These are phyloP conservation scores for Xylaria castorea DNA, from an alignment of 495 filamentous ascomycete genomes.

Conservation along the genomic window DNA sequence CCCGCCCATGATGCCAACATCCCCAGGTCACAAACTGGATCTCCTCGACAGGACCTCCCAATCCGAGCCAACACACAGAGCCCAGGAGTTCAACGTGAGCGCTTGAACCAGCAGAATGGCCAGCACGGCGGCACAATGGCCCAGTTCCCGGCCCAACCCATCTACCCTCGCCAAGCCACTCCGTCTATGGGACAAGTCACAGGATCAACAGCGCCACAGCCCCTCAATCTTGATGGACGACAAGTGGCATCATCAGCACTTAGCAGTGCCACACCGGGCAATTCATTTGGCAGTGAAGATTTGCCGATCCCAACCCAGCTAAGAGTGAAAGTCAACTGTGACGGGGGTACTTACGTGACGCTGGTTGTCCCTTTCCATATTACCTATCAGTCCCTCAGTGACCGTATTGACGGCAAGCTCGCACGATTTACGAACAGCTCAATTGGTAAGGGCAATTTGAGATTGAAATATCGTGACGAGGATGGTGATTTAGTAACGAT, in stretches of 20 bases:
- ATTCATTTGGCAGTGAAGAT: slow-evolving; percentile 54
- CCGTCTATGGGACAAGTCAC: slow-evolving; percentile 31
- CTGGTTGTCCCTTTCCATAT: slow-evolving; percentile 94
- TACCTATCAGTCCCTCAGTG: slow-evolving; percentile 86
- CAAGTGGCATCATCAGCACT: slow-evolving; percentile 43
- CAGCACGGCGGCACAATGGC: slow-evolving; percentile 50
- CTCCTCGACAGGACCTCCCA: slow-evolving; percentile 58
- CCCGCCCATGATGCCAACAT: slow-evolving; percentile 61
- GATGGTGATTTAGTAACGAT: slow-evolving; percentile 93
- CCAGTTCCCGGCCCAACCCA: slow-evolving; percentile 56
- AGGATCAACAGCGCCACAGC: slow-evolving; percentile 35
- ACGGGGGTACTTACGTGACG: slow-evolving; percentile 80
- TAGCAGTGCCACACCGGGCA: slow-evolving; percentile 45
- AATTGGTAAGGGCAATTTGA: slow-evolving; percentile 77
- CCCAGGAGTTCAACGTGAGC: slow-evolving; percentile 55
- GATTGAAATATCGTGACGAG: slow-evolving; percentile 89
- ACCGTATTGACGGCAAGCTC: slow-evolving; percentile 97
- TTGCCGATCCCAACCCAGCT: slow-evolving; percentile 78
- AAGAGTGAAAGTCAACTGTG: slow-evolving; percentile 92
- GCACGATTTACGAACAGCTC: slow-evolving; percentile 79
- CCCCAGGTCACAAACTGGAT: slow-evolving; percentile 60
- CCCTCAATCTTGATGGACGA: slow-evolving; percentile 40
- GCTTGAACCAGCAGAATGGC: slow-evolving; percentile 42
- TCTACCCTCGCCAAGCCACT: slow-evolving; percentile 53
- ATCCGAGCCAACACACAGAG: slow-evolving; percentile 60